These are phyloP conservation scores for Arabidopsis thaliana DNA, from an alignment of 345 rosid species.

Conservation along the genomic window DNA sequence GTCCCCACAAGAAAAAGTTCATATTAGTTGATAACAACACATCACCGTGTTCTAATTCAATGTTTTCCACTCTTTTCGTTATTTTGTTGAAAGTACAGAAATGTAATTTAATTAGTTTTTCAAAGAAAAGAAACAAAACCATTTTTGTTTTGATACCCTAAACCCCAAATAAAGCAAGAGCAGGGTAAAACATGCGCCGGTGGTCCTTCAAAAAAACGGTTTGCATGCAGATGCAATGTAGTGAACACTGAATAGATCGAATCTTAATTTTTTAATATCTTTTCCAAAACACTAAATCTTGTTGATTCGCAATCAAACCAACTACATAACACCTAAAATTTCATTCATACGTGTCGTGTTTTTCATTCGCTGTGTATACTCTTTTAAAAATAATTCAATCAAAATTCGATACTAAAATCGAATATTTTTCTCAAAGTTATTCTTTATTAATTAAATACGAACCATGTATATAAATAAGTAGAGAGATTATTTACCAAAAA, in stretches of 20 bases:
- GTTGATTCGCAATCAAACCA: constrained; percentile 39
- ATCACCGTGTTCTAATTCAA: constrained; percentile 2
- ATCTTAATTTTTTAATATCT: constrained; percentile 22
- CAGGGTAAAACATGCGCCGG: constrained; percentile 31
- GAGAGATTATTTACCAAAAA: neutral
- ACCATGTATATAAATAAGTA: neutral
- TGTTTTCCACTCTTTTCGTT: constrained; percentile 13
- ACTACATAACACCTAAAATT: constrained; percentile 41
- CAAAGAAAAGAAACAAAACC: constrained; percentile 21
- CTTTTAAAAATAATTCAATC: neutral
- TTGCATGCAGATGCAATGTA: constrained; percentile 46
- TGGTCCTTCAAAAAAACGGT: constrained; percentile 23
- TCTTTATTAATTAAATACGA: neutral
- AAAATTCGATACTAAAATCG: neutral
- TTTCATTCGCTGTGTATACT: constrained; percentile 4
- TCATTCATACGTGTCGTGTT: constrained; percentile 28
- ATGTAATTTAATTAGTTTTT: neutral
- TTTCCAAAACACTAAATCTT: constrained; percentile 28
- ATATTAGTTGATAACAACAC: constrained; percentile 11
- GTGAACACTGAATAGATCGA: constrained; percentile 20
- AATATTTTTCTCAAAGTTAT: neutral
- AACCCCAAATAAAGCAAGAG: constrained; percentile 25
- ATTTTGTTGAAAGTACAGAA: neutral
- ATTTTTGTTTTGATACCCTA: constrained; percentile 15
- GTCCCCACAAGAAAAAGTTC: neutral